Conservation (phyloP, 176 grass and related monocot species). For the Oryza rufipogon region DNA sequence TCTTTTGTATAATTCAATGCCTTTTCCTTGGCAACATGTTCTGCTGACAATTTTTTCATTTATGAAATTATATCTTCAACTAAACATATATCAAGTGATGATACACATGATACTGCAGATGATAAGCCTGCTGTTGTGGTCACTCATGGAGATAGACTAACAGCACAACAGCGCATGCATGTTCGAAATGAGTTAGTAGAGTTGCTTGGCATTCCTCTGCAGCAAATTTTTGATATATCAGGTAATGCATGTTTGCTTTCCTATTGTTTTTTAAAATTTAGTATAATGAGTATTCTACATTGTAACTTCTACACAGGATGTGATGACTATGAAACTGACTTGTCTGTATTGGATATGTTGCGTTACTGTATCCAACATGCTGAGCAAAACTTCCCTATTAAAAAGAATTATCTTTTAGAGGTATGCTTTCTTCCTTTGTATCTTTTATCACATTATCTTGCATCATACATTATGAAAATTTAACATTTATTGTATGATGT, state of each 20-base stretch:
- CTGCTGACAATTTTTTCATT: background rate
- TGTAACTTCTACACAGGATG: slow-evolving; percentile 49
- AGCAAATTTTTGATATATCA: slow-evolving; percentile 73
- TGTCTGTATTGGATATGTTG: slow-evolving; percentile 67
- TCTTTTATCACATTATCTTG: slow-evolving; percentile 9
- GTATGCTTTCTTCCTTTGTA: slow-evolving; percentile 44
- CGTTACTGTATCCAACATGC: slow-evolving; percentile 68
- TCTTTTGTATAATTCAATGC: slow-evolving; percentile 8
- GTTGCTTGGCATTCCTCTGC: slow-evolving; percentile 54
- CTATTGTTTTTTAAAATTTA: background rate
- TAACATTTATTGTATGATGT: background rate
- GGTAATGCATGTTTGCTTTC: slow-evolving; percentile 34
- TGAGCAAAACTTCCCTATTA: slow-evolving; percentile 63
- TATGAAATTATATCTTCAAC: slow-evolving; percentile 1
- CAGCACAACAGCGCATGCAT: slow-evolving; percentile 38
- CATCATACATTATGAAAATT: background rate
- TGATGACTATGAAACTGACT: slow-evolving; percentile 54
- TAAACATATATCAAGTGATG: slow-evolving; percentile 7
- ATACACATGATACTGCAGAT: slow-evolving; percentile 49
- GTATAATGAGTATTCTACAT: background rate
- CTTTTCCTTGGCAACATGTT: slow-evolving; percentile 10
- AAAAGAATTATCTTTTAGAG: slow-evolving; percentile 50
- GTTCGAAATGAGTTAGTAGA: slow-evolving; percentile 55
- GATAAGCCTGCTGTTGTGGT: slow-evolving; percentile 67
- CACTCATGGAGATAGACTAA: slow-evolving; percentile 61